Evolutionary conservation across 371 early-diverging fungal genomes (phyloP), one percentile per base, ranked within the genome.

Genomic region (Mucor indicus): DNA sequence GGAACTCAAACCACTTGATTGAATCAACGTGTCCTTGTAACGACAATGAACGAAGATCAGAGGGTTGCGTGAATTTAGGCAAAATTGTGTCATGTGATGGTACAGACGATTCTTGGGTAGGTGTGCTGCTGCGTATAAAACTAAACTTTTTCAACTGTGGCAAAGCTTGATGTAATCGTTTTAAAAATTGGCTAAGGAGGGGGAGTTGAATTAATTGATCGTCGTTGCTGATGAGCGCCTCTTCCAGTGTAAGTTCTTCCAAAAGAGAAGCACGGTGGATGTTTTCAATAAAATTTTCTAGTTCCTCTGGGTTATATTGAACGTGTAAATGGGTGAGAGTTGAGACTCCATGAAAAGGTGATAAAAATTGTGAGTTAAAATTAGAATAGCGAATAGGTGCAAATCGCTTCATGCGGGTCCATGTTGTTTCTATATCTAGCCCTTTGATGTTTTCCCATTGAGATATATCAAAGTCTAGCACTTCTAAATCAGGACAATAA

Each of bases 1-100:
- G 50, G 17, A 55, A 60, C 4, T 35, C 23, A 32, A 60, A 60
- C 60, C 60, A 60, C 16, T 44, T 16, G 2, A 43, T 17, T 0
- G 50, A 42, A 17, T 50, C 50, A 3, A 55, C 24, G 10, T 50
- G 48, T 0, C 60, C 51, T 5, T 54, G 44, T 7, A 60, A 12
- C 5, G 44, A 24, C 2, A 60, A 30, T 2, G 47, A 38, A 30
- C 35, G 40, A 3, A 60, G 22, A 2, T n/a, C 15, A 6, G 42
- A 25, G 4, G 50, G 50, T 22, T 32, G n/a, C n/a, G n/a, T n/a
- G n/a, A n/a, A n/a, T n/a, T n/a, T n/a, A n/a, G 4, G 5, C 0
- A 8, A 46, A 56, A 50, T 1, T 19, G 15, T 0, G 44, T 45
- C 31, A 17, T 44, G 33, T 9, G 22, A 16, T 4, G 35, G 1